Percentiles rank a stretch among this genome's conserved stretches.
Evolutionary conservation across 78 protist species (phyloP).

Genomic region (Diacronema lutheri): DNA sequence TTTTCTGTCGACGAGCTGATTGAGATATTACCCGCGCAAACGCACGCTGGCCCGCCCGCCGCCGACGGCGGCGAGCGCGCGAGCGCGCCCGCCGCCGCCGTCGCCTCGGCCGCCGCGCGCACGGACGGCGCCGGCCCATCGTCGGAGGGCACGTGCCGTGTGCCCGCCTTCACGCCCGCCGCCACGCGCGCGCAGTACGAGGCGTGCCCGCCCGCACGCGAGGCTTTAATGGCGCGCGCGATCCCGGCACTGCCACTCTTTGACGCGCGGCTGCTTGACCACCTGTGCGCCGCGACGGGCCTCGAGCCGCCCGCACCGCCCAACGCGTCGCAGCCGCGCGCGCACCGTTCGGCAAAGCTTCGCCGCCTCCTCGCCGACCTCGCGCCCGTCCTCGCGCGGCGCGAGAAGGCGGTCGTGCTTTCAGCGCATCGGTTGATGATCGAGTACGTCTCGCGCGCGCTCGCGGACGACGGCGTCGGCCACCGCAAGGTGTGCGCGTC

Average conservation of each 20-base stretch:
- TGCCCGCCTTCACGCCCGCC: not conserved
- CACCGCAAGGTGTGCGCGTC: not conserved
- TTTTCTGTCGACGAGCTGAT: not conserved
- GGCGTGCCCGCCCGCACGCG: not conserved
- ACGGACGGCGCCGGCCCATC: not conserved
- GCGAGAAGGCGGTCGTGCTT: conserved; percentile 7
- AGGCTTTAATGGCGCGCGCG: not conserved
- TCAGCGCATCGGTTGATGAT: not conserved
- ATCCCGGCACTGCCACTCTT: not conserved
- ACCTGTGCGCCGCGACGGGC: not conserved
- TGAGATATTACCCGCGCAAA: not conserved
- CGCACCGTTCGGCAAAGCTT: not conserved
- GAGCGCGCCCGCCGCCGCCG: not conserved
- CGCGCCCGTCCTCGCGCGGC: not conserved
- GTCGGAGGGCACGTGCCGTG: not conserved
- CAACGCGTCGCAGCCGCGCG: too few relatives aligned
- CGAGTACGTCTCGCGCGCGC: not conserved
- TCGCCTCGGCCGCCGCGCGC: not conserved
- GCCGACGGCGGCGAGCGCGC: not conserved
- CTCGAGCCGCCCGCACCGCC: not conserved
- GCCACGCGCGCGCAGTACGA: not conserved
- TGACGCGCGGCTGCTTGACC: too few relatives aligned
- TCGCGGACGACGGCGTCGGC: not conserved
- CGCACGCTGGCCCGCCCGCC: too few relatives aligned
- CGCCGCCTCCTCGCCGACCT: not conserved